A percentile compares a stretch with the other conserved stretches of the same genome.
phyloP scores from a whole-genome alignment of 805 yeast genomes.

The Nakazawaea siamensis region DNA sequence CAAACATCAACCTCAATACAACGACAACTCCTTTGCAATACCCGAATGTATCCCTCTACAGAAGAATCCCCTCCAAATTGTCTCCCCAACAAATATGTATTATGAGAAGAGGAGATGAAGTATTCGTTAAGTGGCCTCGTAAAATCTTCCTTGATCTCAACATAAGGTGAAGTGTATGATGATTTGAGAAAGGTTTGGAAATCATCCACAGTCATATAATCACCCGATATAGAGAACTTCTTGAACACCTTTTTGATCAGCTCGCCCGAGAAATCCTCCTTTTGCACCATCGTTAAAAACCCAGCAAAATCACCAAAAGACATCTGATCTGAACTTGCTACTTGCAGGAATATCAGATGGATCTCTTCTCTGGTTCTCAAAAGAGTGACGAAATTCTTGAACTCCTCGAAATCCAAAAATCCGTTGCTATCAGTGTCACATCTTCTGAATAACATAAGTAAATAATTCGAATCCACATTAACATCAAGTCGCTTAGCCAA shows the following conservation, averaged over 20 bases:
- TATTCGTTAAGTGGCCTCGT: slow-evolving; percentile 74
- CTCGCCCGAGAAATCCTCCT: slow-evolving; percentile 27
- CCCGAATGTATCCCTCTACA: slow-evolving; percentile 80
- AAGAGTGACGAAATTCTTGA: slow-evolving; percentile 63
- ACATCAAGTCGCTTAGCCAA: slow-evolving; percentile 65
- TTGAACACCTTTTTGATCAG: slow-evolving; percentile 26
- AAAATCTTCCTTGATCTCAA: slow-evolving; percentile 28
- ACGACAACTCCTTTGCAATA: slow-evolving; percentile 85
- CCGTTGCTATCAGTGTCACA: slow-evolving; percentile 44
- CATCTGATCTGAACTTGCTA: slow-evolving; percentile 21
- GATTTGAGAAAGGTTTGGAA: slow-evolving; percentile 25
- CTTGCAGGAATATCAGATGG: slow-evolving; percentile 33
- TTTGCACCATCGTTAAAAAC: slow-evolving; percentile 42
- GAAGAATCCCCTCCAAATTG: slow-evolving; percentile 86
- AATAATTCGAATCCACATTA: slow-evolving; percentile 48
- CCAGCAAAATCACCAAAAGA: slow-evolving; percentile 22
- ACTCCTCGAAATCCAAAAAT: slow-evolving; percentile 60
- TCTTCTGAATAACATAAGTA: slow-evolving; percentile 41
- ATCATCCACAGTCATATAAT: slow-evolving; percentile 18
- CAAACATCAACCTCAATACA: slow-evolving; percentile 94
- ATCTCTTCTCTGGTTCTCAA: slow-evolving; percentile 65
- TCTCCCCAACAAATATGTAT: slow-evolving; percentile 82
- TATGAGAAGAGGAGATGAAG: slow-evolving; percentile 88
- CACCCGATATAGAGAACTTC: slow-evolving; percentile 23
- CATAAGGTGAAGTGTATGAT: slow-evolving; percentile 19